Evolutionary conservation across 2,329 filamentous ascomycete genomes (phyloP).

Genomic region (Cadophora sp.): DNA sequence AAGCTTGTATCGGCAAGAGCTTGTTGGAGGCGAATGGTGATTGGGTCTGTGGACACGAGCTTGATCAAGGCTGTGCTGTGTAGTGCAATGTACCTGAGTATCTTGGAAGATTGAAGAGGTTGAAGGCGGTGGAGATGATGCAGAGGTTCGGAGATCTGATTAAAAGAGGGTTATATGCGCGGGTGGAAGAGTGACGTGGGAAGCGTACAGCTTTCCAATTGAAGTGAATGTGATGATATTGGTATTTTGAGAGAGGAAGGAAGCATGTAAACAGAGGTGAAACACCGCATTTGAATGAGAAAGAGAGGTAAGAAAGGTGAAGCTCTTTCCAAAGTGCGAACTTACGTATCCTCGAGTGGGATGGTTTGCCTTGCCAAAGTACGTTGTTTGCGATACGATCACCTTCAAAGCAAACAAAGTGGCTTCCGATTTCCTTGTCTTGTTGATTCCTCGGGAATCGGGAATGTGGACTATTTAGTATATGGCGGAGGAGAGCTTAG

Average conservation of each 20-base stretch:
- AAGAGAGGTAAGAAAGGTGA: not conserved
- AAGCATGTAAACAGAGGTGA: constrained; percentile 13
- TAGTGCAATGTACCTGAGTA: constrained; percentile 4
- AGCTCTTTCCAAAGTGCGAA: not conserved
- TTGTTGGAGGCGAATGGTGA: not conserved
- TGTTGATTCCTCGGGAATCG: not conserved
- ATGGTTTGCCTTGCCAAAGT: not conserved
- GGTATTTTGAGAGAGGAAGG: constrained; percentile 1
- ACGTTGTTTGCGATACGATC: not conserved
- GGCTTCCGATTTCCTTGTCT: not conserved
- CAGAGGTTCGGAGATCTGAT: constrained; percentile 4
- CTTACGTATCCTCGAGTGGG: constrained; percentile 2
- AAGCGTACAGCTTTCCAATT: not conserved
- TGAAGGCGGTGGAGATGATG: not conserved
- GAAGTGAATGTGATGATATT: not conserved
- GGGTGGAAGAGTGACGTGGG: not conserved
- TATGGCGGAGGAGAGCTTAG: not conserved
- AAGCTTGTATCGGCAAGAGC: not conserved
- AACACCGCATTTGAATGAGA: not conserved
- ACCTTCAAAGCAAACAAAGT: not conserved
- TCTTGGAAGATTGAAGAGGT: constrained; percentile 6
- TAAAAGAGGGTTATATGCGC: not conserved
- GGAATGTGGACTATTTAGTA: not conserved
- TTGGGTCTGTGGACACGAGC: constrained; percentile 8
- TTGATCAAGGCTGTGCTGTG: constrained; percentile 20